Evolutionary conservation across 192 early-diverging fungal genomes (phyloP), one percentile per base, ranked within the genome.

Genomic region (Coemansia sp.): DNA sequence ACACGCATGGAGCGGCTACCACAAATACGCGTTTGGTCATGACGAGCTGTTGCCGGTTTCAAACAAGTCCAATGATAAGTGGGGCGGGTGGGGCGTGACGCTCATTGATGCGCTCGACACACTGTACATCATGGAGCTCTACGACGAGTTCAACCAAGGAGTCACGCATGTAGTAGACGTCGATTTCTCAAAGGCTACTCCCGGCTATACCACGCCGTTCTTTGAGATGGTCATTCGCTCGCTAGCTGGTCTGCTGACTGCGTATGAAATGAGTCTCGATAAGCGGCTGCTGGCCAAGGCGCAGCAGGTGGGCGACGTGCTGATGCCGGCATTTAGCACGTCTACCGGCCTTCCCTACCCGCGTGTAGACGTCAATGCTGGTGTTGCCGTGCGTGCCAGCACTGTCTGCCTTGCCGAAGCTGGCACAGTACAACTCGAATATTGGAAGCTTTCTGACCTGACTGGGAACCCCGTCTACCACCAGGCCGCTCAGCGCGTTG

Each of bases 61-160:
- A 25, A 78, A 78, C 67, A 68, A 34, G 42, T 64, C 72, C 62
- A 76, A 79, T 53, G 63, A 78, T 76, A 72, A 75, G 65, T 85
- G 77, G 77, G 84, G 75, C 23, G 77, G 84, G 66, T 85, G 78
- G 75, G 78, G 78, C 61, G 76, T 85, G 61, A 94, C 94, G 2
- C 89, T 95, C 41, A 85, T 96, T 58, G 96, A 98, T 73, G 78
- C 91, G 2, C 78, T 98, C 29, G 96, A 98, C 69, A 95, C 95
- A 1, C 82, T 96, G 34, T 87, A 87, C 41, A 88, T 98, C 50
- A 93, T 95, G 93, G 92, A 84, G 25, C 84, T 98, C 6, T 79
- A 85, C 37, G 82, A 89, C 19, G 92, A 96, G 48, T 98, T 94
- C 77, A 70, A 88, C 25, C 74, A 88, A 51, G 93, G 92, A 0